A percentile compares a stretch with the other conserved stretches of the same genome.
Conservation (phyloP, 331 rosid species). For the Malus hybrid region DNA sequence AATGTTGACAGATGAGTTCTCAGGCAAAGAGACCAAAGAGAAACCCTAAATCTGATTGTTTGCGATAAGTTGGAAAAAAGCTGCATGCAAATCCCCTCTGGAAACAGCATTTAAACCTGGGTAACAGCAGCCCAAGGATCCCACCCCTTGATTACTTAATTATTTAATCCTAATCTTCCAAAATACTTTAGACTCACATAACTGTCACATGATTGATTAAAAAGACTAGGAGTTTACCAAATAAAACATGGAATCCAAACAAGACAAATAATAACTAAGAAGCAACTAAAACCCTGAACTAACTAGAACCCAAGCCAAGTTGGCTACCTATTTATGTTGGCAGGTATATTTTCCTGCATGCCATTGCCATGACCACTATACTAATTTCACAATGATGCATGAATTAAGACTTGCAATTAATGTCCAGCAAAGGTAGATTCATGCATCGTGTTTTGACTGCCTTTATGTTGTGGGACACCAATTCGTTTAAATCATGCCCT, state of each 20-base stretch:
- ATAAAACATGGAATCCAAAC: not conserved
- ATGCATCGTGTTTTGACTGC: not conserved
- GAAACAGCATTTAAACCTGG: no score
- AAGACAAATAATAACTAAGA: not conserved
- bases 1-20: not conserved
- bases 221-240: not conserved
- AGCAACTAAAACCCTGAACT: not conserved
- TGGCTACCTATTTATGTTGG: not conserved
- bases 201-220: not conserved
- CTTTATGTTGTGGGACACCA: not conserved
- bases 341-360: not conserved
- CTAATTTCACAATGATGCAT: not conserved
- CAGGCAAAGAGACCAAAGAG: not conserved
- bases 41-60: not conserved
- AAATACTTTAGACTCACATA: not conserved
- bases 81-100: not conserved
- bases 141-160: no score
- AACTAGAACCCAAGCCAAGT: not conserved
- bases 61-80: not conserved
- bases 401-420: not conserved
- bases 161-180: no score
- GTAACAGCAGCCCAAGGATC: no score
- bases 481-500: not conserved
- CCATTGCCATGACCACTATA: not conserved
- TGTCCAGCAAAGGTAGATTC: not conserved